Evolutionary conservation across 1,284 basidiomycete species (phyloP).

Genomic region (Volvariella surrecta): DNA sequence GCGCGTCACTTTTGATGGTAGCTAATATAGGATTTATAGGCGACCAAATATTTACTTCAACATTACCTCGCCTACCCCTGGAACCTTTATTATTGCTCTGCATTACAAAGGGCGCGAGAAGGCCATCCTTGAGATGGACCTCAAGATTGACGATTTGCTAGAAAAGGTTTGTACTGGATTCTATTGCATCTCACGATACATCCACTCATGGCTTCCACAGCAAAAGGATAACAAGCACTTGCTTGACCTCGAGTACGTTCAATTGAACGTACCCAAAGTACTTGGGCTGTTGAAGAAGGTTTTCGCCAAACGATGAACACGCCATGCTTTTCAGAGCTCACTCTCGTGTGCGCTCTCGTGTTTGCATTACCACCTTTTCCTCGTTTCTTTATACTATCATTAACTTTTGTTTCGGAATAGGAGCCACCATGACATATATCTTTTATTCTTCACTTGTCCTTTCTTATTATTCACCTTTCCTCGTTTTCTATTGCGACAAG

Average conservation of each 20-base stretch:
- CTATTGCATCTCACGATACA: neutral
- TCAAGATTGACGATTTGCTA: constrained; percentile 97
- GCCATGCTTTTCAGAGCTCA: constrained; percentile 8
- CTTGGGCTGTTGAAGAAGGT: constrained; percentile 88
- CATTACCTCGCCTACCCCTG: constrained; percentile 94
- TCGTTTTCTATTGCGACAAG: constrained; percentile 12
- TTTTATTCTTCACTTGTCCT: constrained; percentile 4
- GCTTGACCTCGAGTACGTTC: constrained; percentile 95
- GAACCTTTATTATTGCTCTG: constrained; percentile 97
- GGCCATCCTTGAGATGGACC: constrained; percentile 98
- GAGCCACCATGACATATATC: neutral
- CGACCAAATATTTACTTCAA: constrained; percentile 99
- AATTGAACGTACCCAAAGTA: constrained; percentile 94
- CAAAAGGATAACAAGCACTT: constrained; percentile 98
- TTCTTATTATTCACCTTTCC: constrained; percentile 12
- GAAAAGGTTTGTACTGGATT: constrained; percentile 70
- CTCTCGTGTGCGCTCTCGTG: neutral
- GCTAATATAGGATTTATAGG: constrained; percentile 28
- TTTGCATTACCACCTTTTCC: constrained; percentile 4
- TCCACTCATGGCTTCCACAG: constrained; percentile 30
- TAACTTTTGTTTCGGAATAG: too few species aligned
- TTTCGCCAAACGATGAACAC: constrained; percentile 69
- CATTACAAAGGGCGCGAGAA: constrained; percentile 99
- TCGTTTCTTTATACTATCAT: constrained; percentile 14
- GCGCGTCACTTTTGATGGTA: constrained; percentile 4